Evolutionary conservation across 2,329 filamentous ascomycete genomes (phyloP), one percentile per base, ranked within the genome.

Genomic region (Alternaria novae-zelandiae): DNA sequence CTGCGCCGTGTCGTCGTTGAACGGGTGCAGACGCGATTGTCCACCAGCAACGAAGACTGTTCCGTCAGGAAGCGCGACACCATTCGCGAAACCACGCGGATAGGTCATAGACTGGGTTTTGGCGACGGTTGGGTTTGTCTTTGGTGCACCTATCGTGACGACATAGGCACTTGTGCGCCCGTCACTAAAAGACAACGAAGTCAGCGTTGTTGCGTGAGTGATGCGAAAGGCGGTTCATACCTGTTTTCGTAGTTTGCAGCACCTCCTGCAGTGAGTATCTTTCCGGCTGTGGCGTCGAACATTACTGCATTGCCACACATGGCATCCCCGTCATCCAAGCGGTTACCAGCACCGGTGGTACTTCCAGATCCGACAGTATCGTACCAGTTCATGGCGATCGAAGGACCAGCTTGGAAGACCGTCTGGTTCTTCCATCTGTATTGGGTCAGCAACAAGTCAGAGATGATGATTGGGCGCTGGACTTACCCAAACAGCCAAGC

Each of bases 221-320:
- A 41, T 41, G 36, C 36, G n/a, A 41, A 41, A 41, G 36, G 8
- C n/a, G 12, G 4, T 57, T 12, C 28, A 13, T 57, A 59, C 56
- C 56, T 59, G 30, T 59, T 30, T 25, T 53, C 46, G 23, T 88
- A 88, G 32, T 79, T 76, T 0, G 81, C 76, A 1, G 83, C 75
- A 9, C 86, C 87, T 10, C 87, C 87, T 13, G 82, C 76, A 0
- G 85, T 83, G 3, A 88, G 77, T 30, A 88, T 88, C 72, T 87
- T 87, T 30, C 87, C 87, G 2, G 47, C 64, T 12, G 36, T 13
- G 3, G 86, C 86, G 68, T 89, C 86, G 66, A 85, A 89, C 86
- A 89, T 88, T 64, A 86, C 82, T 6, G 83, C 83, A 51, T 83
- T 84, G 12, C 86, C 87, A 61, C 82, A 83, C 87, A 89, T 89